Percentiles rank a stretch among this genome's conserved stretches.
These are phyloP conservation scores for Melanomma pulvis-pyrius DNA, from an alignment of 495 filamentous ascomycete species.

Conservation along the genomic window DNA sequence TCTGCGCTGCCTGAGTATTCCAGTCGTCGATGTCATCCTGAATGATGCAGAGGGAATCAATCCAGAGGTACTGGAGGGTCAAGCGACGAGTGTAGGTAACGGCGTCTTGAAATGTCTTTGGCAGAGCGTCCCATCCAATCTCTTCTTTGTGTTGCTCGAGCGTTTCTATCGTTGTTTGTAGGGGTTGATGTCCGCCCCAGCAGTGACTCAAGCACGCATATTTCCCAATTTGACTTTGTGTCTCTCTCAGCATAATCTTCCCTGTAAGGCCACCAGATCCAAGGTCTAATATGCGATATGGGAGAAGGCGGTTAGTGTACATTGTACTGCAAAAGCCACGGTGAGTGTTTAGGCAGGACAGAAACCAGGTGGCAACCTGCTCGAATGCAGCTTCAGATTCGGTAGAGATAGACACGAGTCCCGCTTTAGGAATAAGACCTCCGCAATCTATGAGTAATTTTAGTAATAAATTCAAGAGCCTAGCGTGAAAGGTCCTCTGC, in stretches of 20 bases:
- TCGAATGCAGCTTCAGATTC: neutral
- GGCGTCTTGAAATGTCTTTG: conserved; percentile 17
- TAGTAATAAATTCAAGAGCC: too few species aligned
- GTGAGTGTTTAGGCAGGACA: conserved; percentile 2
- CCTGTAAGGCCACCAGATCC: neutral
- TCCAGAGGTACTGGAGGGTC: conserved; percentile 12
- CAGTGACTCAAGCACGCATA: conserved; percentile 28
- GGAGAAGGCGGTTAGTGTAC: neutral
- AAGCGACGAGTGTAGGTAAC: conserved; percentile 9
- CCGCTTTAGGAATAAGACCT: neutral
- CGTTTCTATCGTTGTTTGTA: conserved; percentile 4
- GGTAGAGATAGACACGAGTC: neutral
- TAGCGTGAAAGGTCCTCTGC: too few species aligned
- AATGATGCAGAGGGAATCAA: conserved; percentile 23
- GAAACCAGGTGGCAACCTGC: neutral
- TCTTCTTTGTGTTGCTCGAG: neutral
- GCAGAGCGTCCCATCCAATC: neutral
- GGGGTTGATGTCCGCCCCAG: conserved; percentile 19
- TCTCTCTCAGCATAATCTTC: neutral
- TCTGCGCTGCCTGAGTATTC: neutral
- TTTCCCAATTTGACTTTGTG: neutral
- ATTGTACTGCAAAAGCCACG: neutral
- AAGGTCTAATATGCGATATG: neutral
- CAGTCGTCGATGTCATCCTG: conserved; percentile 12
- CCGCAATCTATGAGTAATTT: neutral